Percentiles rank a stretch among this genome's conserved stretches.
Conservation (phyloP, 345 rosid species). For the Salix exigua region DNA sequence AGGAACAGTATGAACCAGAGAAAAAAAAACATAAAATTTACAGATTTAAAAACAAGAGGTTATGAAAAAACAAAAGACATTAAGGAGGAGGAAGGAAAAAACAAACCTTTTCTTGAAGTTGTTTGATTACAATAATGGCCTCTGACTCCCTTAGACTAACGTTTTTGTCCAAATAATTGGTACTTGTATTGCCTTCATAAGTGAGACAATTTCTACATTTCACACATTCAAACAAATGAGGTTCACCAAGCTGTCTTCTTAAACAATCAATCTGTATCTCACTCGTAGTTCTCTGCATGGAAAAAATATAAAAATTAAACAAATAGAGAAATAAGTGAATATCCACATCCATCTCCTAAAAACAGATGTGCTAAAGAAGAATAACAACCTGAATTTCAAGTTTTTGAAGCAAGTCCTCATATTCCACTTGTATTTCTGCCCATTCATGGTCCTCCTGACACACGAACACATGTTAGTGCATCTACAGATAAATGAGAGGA, state of each 20-base stretch:
- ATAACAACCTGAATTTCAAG: conserved; percentile 60
- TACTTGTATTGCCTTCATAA: conserved; percentile 15
- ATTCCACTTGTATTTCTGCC: conserved; percentile 46
- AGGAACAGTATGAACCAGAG: no score
- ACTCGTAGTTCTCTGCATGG: conserved; percentile 51
- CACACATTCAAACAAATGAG: conserved; percentile 19
- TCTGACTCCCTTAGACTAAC: conserved; percentile 53
- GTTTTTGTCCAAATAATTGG: conserved; percentile 31
- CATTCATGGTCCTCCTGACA: conserved; percentile 55
- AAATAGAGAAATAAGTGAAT: neutral
- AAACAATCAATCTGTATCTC: conserved; percentile 65
- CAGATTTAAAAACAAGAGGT: neutral
- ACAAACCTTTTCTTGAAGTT: conserved; percentile 84
- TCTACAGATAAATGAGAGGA: conserved; percentile 17
- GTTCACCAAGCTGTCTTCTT: conserved; percentile 47
- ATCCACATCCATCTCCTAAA: neutral
- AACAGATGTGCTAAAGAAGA: conserved; percentile 11
- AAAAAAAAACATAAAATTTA: neutral
- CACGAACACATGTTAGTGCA: conserved; percentile 22
- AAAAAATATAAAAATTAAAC: conserved; percentile 3
- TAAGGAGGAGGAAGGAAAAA: conserved; percentile 2
- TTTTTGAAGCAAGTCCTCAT: conserved; percentile 61
- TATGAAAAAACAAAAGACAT: neutral
- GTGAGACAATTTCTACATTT: conserved; percentile 23
- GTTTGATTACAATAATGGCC: conserved; percentile 63